Evolutionary conservation across 148 eudicot species (phyloP).

Genomic region (Persicaria tinctoria): DNA sequence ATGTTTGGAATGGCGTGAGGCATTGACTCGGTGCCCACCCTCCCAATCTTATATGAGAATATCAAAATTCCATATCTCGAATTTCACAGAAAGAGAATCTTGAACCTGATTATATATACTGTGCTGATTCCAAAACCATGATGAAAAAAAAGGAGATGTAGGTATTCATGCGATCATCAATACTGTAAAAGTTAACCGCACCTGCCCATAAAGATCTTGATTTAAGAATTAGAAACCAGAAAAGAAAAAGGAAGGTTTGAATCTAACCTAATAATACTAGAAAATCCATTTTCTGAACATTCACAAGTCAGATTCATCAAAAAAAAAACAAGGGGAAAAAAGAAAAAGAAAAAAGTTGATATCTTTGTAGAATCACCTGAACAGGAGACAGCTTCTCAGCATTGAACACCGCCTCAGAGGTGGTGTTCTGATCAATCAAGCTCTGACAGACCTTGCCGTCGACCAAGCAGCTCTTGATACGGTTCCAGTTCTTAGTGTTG

Average conservation of each 20-base stretch:
- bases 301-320: not conserved
- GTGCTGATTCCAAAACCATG: too few relatives aligned
- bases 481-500: constrained; percentile 52
- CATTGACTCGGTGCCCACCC: too few relatives aligned
- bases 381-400: constrained; percentile 43
- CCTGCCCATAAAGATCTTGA: not conserved
- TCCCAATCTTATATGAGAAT: too few relatives aligned
- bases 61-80: too few relatives aligned
- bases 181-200: not conserved
- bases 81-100: too few relatives aligned
- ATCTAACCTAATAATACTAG: not conserved
- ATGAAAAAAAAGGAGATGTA: too few relatives aligned
- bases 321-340: not conserved
- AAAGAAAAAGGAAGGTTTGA: not conserved
- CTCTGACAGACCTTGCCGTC: constrained; percentile 73
- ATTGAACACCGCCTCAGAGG: constrained; percentile 31
- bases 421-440: constrained; percentile 24
- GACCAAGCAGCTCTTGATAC: constrained; percentile 62
- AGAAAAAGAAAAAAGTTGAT: not conserved
- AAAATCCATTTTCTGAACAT: not conserved
- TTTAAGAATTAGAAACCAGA: not conserved
- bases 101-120: too few relatives aligned
- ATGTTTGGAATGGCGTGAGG: too few relatives aligned
- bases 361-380: constrained; percentile 45
- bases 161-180: too few relatives aligned